Conservation (phyloP, 305 asterid species). For the Ajuga reptans region DNA sequence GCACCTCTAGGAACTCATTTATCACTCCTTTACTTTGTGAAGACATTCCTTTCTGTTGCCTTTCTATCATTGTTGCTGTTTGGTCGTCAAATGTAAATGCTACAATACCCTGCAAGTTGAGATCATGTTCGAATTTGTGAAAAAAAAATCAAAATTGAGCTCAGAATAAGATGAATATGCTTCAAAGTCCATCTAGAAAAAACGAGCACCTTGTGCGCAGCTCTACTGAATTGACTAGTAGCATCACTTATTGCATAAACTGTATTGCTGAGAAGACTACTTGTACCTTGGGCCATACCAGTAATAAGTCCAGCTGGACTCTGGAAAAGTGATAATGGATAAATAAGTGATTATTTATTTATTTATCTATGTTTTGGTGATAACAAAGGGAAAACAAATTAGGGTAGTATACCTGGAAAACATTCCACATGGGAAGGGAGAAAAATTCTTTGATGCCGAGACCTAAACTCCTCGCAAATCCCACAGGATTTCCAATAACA, state of each 20-base stretch:
- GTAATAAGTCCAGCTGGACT: constrained; percentile 88
- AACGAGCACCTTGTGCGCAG: constrained; percentile 78
- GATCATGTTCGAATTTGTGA: neutral
- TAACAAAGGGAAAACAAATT: neutral
- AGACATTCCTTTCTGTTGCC: constrained; percentile 68
- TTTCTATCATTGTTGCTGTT: constrained; percentile 49
- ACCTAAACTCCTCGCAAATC: constrained; percentile 88
- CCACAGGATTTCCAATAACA: constrained; percentile 93
- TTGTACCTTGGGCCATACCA: constrained; percentile 95
- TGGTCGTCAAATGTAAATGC: constrained; percentile 88
- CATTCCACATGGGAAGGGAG: constrained; percentile 82
- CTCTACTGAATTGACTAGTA: constrained; percentile 93
- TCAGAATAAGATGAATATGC: constrained; percentile 12
- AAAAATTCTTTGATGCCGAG: constrained; percentile 90
- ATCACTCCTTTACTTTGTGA: constrained; percentile 87
- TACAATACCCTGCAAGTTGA: constrained; percentile 76
- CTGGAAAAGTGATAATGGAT: constrained; percentile 41
- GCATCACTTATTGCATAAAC: constrained; percentile 96
- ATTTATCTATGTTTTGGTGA: neutral
- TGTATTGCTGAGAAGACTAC: constrained; percentile 88
- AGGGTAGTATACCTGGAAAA: constrained; percentile 52
- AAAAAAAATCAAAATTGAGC: neutral
- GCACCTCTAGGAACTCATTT: constrained; percentile 87
- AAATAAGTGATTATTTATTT: neutral
- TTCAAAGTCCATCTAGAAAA: constrained; percentile 20